Percentiles rank a stretch among this genome's conserved stretches.
These are phyloP conservation scores for Paracorniculantispora psalliotae DNA, from an alignment of 2,329 filamentous ascomycete species.

Conservation along the genomic window DNA sequence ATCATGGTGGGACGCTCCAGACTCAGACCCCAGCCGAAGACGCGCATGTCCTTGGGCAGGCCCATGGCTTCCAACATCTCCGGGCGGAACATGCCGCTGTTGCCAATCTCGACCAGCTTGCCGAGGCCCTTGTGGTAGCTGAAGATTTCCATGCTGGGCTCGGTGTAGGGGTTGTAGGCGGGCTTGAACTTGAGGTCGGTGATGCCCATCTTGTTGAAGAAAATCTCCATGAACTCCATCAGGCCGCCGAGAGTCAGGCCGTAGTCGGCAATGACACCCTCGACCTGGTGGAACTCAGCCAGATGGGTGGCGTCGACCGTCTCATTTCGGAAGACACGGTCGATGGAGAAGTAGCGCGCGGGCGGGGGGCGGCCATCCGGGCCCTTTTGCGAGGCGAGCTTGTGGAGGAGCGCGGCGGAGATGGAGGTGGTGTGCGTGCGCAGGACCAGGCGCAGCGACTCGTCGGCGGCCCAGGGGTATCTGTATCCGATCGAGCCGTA, in stretches of 20 bases:
- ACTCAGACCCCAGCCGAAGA: conserved; percentile 90
- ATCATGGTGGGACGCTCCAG: conserved; percentile 98
- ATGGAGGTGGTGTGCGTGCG: conserved; percentile 95
- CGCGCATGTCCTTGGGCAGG: conserved; percentile 81
- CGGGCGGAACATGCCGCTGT: conserved; percentile 97
- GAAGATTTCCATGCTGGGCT: conserved; percentile 98
- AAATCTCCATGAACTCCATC: conserved; percentile 89
- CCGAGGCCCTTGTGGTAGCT: conserved; percentile 78
- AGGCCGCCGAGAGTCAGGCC: conserved; percentile 85
- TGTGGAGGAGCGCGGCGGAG: conserved; percentile 85
- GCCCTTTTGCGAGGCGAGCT: conserved; percentile 75
- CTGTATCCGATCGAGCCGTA: conserved; percentile 95
- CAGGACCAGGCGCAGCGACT: conserved; percentile 81
- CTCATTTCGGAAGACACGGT: conserved; percentile 97
- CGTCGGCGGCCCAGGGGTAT: conserved; percentile 86
- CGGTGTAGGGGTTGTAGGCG: conserved; percentile 87
- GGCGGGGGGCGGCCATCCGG: conserved; percentile 60
- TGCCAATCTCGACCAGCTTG: conserved; percentile 96
- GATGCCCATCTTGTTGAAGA: conserved; percentile 96
- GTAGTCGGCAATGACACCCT: conserved; percentile 97
- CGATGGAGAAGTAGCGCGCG: conserved; percentile 97
- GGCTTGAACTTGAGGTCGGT: conserved; percentile 86
- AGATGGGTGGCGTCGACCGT: conserved; percentile 95
- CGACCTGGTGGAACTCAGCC: conserved; percentile 97
- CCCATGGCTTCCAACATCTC: conserved; percentile 98